These are phyloP conservation scores for Stagonosporopsis chrysanthemi DNA, from an alignment of 2,329 filamentous ascomycete species.

Conservation along the genomic window DNA sequence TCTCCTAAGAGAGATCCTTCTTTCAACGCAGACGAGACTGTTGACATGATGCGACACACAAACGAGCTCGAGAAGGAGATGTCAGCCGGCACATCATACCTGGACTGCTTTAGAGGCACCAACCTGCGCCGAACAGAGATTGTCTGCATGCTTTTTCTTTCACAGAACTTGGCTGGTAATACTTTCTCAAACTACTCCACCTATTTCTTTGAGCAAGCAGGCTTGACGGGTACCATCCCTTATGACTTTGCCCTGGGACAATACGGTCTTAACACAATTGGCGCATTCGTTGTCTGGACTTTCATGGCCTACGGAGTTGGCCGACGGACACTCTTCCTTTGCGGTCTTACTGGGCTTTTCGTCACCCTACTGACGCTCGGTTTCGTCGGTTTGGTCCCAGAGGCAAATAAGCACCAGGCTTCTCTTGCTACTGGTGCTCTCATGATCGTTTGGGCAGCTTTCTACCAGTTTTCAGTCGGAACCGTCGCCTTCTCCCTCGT, in stretches of 20 bases:
- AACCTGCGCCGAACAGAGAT: constrained; percentile 80
- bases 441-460: constrained; percentile 57
- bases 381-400: neutral
- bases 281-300: constrained; percentile 77
- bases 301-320: constrained; percentile 78
- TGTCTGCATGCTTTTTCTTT: constrained; percentile 57
- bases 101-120: constrained; percentile 80
- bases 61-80: constrained; percentile 77
- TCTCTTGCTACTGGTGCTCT: constrained; percentile 50
- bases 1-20: constrained; percentile 51
- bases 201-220: constrained; percentile 55
- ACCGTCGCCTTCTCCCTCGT: constrained; percentile 88
- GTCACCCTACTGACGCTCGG: neutral
- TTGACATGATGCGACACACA: constrained; percentile 85
- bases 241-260: constrained; percentile 58
- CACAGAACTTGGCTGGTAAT: constrained; percentile 44
- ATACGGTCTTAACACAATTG: constrained; percentile 62
- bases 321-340: constrained; percentile 75
- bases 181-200: constrained; percentile 42
- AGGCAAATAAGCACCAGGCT: constrained; percentile 68
- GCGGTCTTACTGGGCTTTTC: constrained; percentile 63
- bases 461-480: constrained; percentile 83
- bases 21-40: constrained; percentile 25
- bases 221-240: constrained; percentile 47
- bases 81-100: constrained; percentile 69